Evolutionary conservation across 1,284 basidiomycete genomes (phyloP), one percentile per base, ranked within the genome.

Genomic region (Ganoderma sinense): DNA sequence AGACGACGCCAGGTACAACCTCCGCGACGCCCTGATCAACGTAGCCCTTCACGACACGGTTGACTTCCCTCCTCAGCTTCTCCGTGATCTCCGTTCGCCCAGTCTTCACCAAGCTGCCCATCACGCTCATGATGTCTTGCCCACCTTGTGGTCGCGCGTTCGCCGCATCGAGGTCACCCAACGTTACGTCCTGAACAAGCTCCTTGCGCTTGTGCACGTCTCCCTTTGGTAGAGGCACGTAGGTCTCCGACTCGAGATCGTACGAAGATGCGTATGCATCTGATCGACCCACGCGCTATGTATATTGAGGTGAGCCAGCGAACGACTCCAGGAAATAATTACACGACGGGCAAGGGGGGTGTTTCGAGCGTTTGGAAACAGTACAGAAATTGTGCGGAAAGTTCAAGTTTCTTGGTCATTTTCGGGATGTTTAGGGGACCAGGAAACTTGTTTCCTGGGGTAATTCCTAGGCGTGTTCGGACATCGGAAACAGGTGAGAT

Each of bases 241-340:
- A 99, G 64, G 97, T 98, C 80, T 99, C 97, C 7, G 97, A 96
- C 83, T 99, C 98, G 63, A 99, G 90, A 81, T 99, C 98, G 80
- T 96, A 99, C 64, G 97, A 97, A n/a, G 96, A 97, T 0, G 97
- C 97, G 78, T 99, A 99, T 1, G 97, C 97, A 82, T 99, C 97
- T 60, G 97, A 98, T 31, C 97, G 90, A 14, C 97, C 97, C 8
- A 99, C 97, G 26, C 97, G 92, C 93, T 96, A 74, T 65, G 65
- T 39, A 18, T 36, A 14, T 5, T 11, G 14, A 20, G 66, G 66
- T 62, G 66, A 53, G 53, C 39, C 53, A 20, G 26, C 26, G 58
- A 23, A 33, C 45, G 69, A 51, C 51, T 58, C 41, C n/a, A 7
- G 36, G 36, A 36, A 2, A 36, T 36, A n/a, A n/a, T n/a, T n/a